Evolutionary conservation across 805 yeast genomes (phyloP).

Genomic region (Candida nanaspora): DNA sequence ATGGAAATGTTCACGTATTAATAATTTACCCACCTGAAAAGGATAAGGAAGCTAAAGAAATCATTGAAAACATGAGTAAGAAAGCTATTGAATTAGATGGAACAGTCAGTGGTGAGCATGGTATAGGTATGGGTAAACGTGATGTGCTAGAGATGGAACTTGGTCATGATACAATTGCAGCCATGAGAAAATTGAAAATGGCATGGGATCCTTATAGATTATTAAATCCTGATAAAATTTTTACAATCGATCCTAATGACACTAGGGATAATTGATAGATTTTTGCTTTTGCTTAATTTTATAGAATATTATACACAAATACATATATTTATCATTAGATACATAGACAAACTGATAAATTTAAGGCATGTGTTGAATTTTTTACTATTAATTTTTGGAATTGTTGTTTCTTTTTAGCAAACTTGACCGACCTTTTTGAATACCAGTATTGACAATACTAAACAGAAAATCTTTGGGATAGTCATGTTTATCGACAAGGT

Average conservation of each 20-base stretch:
- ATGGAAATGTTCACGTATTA: constrained; percentile 72
- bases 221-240: constrained; percentile 73
- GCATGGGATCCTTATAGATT: constrained; percentile 68
- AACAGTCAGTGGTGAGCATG: constrained; percentile 82
- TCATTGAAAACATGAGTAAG: constrained; percentile 56
- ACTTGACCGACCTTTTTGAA: constrained; percentile 12
- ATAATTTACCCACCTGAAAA: constrained; percentile 49
- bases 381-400: too few relatives aligned
- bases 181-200: constrained; percentile 65
- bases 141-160: constrained; percentile 52
- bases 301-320: neutral
- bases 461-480: constrained; percentile 33
- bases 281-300: too few relatives aligned
- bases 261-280: constrained; percentile 6
- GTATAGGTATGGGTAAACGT: constrained; percentile 76
- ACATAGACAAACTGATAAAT: neutral
- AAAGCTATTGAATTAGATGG: constrained; percentile 67
- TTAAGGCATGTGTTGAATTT: too few relatives aligned
- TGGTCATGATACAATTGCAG: constrained; percentile 56
- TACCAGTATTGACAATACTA: constrained; percentile 22
- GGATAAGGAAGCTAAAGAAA: constrained; percentile 33
- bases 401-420: constrained; percentile 16
- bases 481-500: constrained; percentile 42
- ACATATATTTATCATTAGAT: neutral
- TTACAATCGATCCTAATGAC: constrained; percentile 50